Base-by-base conservation (phyloP, 2,329 filamentous ascomycete species). In the Phaeosphaeria sp. region DNA sequence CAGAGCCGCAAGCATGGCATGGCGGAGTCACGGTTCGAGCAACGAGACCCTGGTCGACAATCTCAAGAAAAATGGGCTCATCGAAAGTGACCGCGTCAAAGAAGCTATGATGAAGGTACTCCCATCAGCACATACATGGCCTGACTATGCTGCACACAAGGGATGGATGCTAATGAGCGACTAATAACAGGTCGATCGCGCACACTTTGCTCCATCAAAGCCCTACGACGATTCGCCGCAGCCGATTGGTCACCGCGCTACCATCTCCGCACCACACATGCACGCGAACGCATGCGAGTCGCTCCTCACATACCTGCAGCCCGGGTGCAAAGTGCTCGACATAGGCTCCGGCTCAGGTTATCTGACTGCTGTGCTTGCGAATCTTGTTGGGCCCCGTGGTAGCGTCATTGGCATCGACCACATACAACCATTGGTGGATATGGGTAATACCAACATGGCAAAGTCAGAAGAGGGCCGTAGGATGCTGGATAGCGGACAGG, bases 341-440 rank as follows among this genome's bases (percentile, higher is more conserved):
- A 77, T 84, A 22, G 82, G 82, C 6, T 79, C 73, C 11, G 81
- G 81, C 10, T 80, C 77, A 7, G 90, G 64, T 82, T 98, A 97
- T 72, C 81, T 99, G 13, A 97, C 93, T 5, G 92, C 96, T 68
- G 88, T 97, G 0, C 78, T 98, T 7, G 93, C 93, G 0, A 90
- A 94, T 72, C 82, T 97, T 0, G 89, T 90, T 1, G 87, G 77
- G 36, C 79, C 79, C 0, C 72, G 62, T 13, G 81, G 81, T 6
- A 72, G 60, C 17, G 81, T 83, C 2, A 72, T 83, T 7, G 82
- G 82, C 15, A 72, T 84, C 36, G 82, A 84, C 51, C 82, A 84
- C 67, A 82, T 84, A 42, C 77, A 79, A 56, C 73, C 79, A 5
- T 70, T 84, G 20, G 78, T 80, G 11, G 75, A 79, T 22, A 59